phyloP scores from a whole-genome alignment of 2,329 filamentous ascomycete species.

The Xylaria multiplex region DNA sequence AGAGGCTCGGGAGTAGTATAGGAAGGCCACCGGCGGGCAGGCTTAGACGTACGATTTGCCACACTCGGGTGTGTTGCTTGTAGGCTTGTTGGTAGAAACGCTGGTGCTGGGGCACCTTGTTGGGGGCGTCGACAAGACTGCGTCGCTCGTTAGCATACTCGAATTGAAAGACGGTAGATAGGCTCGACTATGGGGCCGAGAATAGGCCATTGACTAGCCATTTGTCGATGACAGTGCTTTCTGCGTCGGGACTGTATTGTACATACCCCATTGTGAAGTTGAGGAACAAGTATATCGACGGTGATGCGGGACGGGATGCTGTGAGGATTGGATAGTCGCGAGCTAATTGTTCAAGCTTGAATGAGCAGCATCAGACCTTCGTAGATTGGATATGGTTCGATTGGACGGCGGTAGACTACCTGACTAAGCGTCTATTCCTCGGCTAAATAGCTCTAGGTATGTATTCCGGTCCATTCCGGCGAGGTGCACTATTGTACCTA shows the following conservation, averaged over 20 bases:
- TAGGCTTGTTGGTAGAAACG: constrained; percentile 79
- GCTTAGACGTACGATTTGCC: constrained; percentile 75
- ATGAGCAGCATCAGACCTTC: constrained; percentile 30
- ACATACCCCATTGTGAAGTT: constrained; percentile 49
- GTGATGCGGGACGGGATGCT: constrained; percentile 5
- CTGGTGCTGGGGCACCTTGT: constrained; percentile 81
- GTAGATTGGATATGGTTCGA: constrained; percentile 34
- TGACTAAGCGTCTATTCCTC: constrained; percentile 42
- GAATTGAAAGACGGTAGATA: constrained; percentile 13
- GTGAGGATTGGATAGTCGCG: constrained; percentile 18
- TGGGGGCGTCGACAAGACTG: constrained; percentile 75
- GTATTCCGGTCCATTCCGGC: no score
- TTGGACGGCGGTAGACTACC: constrained; percentile 30
- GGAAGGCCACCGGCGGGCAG: background rate
- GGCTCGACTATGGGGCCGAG: constrained; percentile 9
- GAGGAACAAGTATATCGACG: constrained; percentile 31
- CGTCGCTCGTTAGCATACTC: constrained; percentile 46
- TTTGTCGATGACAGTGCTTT: constrained; percentile 1
- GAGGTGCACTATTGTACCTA: no score
- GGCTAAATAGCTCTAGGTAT: constrained; percentile 33
- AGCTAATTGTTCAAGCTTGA: constrained; percentile 44
- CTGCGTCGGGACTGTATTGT: background rate
- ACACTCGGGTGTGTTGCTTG: constrained; percentile 74
- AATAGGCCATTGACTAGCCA: constrained; percentile 36
- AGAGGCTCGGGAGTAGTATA: background rate